Evolutionary conservation across 1,284 basidiomycete genomes (phyloP).

Genomic region (Neolentinus lepideus): DNA sequence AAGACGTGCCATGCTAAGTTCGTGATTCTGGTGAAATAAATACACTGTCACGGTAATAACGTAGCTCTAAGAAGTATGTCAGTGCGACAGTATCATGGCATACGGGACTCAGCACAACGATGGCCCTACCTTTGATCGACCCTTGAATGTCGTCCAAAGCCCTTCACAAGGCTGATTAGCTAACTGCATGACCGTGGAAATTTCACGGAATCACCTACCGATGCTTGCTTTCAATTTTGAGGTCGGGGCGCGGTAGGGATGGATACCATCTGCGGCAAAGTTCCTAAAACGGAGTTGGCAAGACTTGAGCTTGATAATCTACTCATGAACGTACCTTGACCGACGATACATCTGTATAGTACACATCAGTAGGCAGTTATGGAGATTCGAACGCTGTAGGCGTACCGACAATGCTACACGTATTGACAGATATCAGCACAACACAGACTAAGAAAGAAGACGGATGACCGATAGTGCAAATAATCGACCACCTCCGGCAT

Average conservation of each 20-base stretch:
- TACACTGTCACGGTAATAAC: slow-evolving; percentile 55
- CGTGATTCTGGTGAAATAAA: slow-evolving; percentile 31
- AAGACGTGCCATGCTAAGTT: not conserved
- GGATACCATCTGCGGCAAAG: slow-evolving; percentile 70
- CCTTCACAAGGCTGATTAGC: slow-evolving; percentile 26
- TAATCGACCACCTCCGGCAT: slow-evolving; percentile 73
- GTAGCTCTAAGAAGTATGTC: slow-evolving; percentile 34
- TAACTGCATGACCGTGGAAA: too few relatives aligned
- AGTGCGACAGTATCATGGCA: not conserved
- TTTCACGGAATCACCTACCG: slow-evolving; percentile 32
- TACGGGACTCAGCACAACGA: not conserved
- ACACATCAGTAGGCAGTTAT: not conserved
- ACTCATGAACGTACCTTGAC: slow-evolving; percentile 48
- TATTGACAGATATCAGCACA: slow-evolving; percentile 5
- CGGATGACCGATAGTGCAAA: slow-evolving; percentile 67
- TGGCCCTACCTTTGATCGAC: slow-evolving; percentile 58
- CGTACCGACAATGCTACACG: slow-evolving; percentile 52
- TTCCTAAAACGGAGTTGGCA: slow-evolving; percentile 40
- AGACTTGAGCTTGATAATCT: not conserved
- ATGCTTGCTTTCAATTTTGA: slow-evolving; percentile 33
- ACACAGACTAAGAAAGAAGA: slow-evolving; percentile 1
- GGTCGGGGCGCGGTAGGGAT: slow-evolving; percentile 17
- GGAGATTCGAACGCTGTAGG: slow-evolving; percentile 4
- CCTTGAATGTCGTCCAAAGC: slow-evolving; percentile 72
- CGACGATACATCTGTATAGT: slow-evolving; percentile 62